Percentiles rank a stretch among this genome's conserved stretches.
phyloP scores from a whole-genome alignment of 805 yeast species.

The Candida insectalens region DNA sequence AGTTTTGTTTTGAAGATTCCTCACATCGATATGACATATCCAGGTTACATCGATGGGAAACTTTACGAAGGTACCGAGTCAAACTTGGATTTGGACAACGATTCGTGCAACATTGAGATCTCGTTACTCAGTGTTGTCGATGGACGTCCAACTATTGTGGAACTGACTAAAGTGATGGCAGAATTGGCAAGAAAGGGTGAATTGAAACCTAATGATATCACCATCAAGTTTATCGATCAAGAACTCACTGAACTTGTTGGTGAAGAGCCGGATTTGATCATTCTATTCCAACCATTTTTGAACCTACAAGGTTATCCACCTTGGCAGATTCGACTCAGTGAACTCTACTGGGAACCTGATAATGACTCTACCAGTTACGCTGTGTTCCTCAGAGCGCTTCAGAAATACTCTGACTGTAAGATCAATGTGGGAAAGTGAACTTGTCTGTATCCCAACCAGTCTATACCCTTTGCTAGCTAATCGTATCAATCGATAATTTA shows the following conservation, averaged over 20 bases:
- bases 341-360: conserved; percentile 85
- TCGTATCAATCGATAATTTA: conserved; percentile 1
- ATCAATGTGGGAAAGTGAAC: conserved; percentile 76
- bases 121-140: conserved; percentile 64
- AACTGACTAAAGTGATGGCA: conserved; percentile 77
- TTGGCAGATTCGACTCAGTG: conserved; percentile 90
- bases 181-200: conserved; percentile 58
- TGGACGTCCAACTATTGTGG: conserved; percentile 86
- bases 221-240: conserved; percentile 64
- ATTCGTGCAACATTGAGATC: conserved; percentile 45
- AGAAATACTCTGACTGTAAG: conserved; percentile 69
- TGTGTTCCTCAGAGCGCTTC: conserved; percentile 71
- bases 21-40: conserved; percentile 44
- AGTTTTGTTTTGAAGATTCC: conserved; percentile 55
- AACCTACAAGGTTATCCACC: conserved; percentile 96
- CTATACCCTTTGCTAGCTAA: no score
- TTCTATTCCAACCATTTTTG: conserved; percentile 76
- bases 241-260: conserved; percentile 72
- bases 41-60: conserved; percentile 28
- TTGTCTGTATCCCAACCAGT: not conserved
- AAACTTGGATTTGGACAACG: conserved; percentile 8
- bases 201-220: conserved; percentile 55
- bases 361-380: conserved; percentile 73
- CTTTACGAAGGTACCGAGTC: conserved; percentile 14
- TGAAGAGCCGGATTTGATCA: conserved; percentile 83